These are phyloP conservation scores for Aspergillus diversus DNA, from an alignment of 495 filamentous ascomycete species.

Conservation along the genomic window DNA sequence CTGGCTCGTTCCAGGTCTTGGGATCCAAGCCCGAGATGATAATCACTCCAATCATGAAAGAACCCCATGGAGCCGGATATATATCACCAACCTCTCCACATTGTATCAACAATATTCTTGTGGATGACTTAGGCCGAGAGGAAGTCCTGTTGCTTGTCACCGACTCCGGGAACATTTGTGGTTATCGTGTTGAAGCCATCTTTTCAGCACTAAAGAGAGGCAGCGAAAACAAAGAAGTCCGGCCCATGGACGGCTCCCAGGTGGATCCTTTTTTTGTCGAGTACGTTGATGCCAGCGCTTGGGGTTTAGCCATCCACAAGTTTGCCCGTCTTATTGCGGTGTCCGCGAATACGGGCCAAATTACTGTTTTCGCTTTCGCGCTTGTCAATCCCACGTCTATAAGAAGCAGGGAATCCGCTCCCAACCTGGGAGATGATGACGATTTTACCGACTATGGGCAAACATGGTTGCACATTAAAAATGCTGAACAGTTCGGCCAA, in stretches of 20 bases:
- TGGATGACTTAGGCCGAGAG: constrained; percentile 77
- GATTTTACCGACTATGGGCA: constrained; percentile 34
- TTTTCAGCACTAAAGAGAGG: constrained; percentile 46
- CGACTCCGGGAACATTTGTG: constrained; percentile 89
- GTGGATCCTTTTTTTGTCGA: constrained; percentile 68
- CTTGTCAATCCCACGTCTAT: constrained; percentile 45
- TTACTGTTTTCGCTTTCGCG: constrained; percentile 76
- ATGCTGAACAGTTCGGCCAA: constrained; percentile 28
- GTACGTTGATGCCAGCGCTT: constrained; percentile 77
- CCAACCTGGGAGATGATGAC: constrained; percentile 25
- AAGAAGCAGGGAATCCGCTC: constrained; percentile 26
- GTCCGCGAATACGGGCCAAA: constrained; percentile 68
- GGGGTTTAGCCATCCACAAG: constrained; percentile 87
- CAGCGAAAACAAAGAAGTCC: constrained; percentile 26
- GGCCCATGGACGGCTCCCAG: constrained; percentile 34
- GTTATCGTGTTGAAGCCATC: constrained; percentile 70
- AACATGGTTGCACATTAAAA: constrained; percentile 42
- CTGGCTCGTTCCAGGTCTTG: constrained; percentile 65
- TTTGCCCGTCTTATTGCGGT: constrained; percentile 79
- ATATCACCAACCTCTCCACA: constrained; percentile 64
- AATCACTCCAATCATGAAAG: constrained; percentile 62
- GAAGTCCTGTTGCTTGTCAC: constrained; percentile 78
- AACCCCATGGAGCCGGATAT: constrained; percentile 50
- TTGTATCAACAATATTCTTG: constrained; percentile 74
- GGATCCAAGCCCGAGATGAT: constrained; percentile 64